Base-by-base conservation (phyloP, 371 early-diverging fungal species). In the Nematocida ausubeli region DNA sequence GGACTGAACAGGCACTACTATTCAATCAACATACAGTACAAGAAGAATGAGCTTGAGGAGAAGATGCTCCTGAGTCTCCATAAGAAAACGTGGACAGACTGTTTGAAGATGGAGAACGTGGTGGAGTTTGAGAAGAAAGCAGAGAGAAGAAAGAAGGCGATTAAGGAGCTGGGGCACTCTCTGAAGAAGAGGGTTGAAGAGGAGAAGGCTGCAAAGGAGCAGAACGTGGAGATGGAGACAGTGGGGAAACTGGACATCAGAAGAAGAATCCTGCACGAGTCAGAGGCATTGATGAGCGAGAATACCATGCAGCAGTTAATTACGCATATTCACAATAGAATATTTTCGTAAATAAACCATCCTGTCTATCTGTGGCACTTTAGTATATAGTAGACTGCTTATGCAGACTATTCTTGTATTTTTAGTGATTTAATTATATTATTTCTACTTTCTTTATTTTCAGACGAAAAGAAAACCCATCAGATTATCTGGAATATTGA, bases 1-100 rank as follows among this genome's bases (percentile, higher is more conserved):
- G 99, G 99, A 12, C 87, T 99, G 58, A 97, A 98, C 89, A 90
- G 98, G 68, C 96, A 95, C 83, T 99, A 98, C 87, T 99, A 99
- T 86, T 95, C 95, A 22, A 93, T 98, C 78, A 94, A 93, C 56
- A 99, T 98, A 83, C 92, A 94, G 82, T 99, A 96, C 88, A 90
- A 95, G 81, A 98, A 98, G 87, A 95, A 95, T 84, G 93, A 94
- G 85, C 88, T 96, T 16, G 98, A 98, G 86, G 92, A 97, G 85
- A 93, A 93, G 87, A 99, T 99, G 99, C 86, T 99, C 58, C 87
- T 96, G 68, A 97, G 95, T 85, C 82, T 98, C 63, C 93, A 97
- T 88, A 95, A 95, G 87, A 95, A 95, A 88, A 93, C 92, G 80
- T 99, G 99, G 99, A 93, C 96, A 3, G 89, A 92, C 81, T 95